Percentiles rank a stretch among this genome's conserved stretches.
Evolutionary conservation across 257 asterid species (phyloP).

Genomic region (Parsonsia alboflavescens): DNA sequence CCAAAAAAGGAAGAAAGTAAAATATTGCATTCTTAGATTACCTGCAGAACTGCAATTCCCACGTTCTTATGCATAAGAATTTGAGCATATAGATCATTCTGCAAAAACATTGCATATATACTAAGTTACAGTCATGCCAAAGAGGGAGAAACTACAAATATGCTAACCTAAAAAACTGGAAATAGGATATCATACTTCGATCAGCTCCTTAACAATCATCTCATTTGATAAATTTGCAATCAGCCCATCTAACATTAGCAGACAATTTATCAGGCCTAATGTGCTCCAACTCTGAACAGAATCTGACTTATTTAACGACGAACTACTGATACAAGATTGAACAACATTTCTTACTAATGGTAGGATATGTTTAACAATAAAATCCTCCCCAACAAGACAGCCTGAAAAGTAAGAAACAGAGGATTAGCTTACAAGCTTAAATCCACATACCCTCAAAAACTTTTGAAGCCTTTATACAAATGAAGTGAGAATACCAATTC

Average conservation of each 20-base stretch:
- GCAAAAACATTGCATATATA: conserved; percentile 27
- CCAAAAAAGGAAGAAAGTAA: not conserved
- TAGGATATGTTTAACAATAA: conserved; percentile 66
- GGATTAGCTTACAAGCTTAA: conserved; percentile 22
- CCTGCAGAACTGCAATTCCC: conserved; percentile 71
- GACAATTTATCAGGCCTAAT: conserved; percentile 64
- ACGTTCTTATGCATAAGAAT: conserved; percentile 67
- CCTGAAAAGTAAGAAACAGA: conserved; percentile 46
- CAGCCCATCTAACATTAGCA: conserved; percentile 70
- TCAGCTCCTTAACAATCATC: conserved; percentile 64
- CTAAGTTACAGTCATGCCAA: conserved; percentile 8
- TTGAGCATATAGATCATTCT: conserved; percentile 65
- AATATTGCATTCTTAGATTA: conserved; percentile 15
- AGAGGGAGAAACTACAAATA: not conserved
- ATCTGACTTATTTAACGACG: conserved; percentile 56
- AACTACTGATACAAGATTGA: conserved; percentile 54
- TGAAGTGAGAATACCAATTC: conserved; percentile 62
- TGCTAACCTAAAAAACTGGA: conserved; percentile 5
- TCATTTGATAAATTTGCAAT: conserved; percentile 58
- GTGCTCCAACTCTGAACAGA: conserved; percentile 81
- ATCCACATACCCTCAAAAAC: conserved; percentile 14
- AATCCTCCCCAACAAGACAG: conserved; percentile 73
- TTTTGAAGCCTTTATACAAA: conserved; percentile 17
- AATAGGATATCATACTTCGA: conserved; percentile 48
- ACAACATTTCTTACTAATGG: conserved; percentile 59